These are phyloP conservation scores for Ochromonas danica DNA, from an alignment of 108 stramenopile species.

Conservation along the genomic window DNA sequence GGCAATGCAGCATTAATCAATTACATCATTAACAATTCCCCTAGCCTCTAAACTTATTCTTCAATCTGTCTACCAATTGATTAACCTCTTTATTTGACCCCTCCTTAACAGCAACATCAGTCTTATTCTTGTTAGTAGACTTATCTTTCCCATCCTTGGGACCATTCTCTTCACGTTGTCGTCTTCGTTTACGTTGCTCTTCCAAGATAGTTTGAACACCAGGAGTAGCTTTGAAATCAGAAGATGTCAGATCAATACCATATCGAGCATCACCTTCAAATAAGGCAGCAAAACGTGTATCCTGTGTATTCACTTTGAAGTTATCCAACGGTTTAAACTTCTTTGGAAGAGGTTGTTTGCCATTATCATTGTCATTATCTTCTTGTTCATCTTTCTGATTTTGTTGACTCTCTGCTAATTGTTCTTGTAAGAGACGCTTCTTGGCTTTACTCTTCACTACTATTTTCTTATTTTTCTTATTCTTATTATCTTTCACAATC, in stretches of 20 bases:
- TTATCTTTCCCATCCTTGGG: conserved; percentile 3
- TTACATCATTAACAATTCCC: too few relatives aligned
- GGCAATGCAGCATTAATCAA: too few relatives aligned
- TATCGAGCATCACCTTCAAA: conserved; percentile 84
- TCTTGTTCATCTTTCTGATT: neutral
- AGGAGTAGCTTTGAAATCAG: conserved; percentile 76
- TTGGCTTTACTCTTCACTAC: neutral
- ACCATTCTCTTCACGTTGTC: conserved; percentile 63
- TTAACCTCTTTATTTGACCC: too few relatives aligned
- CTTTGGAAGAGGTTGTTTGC: too few relatives aligned
- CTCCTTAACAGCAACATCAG: too few relatives aligned
- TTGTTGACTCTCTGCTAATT: neutral
- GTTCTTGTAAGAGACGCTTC: neutral
- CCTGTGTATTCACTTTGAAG: conserved; percentile 74
- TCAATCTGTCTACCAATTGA: too few relatives aligned
- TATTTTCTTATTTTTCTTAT: neutral
- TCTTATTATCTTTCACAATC: neutral
- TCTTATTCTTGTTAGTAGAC: neutral
- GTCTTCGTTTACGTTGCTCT: conserved; percentile 67
- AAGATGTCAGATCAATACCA: conserved; percentile 84
- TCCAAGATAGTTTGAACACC: conserved; percentile 78
- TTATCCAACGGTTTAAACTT: conserved; percentile 76
- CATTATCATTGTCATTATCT: conserved; percentile 6
- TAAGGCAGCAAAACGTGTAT: conserved; percentile 79
- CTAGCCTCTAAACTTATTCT: too few relatives aligned